Evolutionary conservation across 2,329 filamentous ascomycete genomes (phyloP).

Genomic region (Clathrospora elynae): DNA sequence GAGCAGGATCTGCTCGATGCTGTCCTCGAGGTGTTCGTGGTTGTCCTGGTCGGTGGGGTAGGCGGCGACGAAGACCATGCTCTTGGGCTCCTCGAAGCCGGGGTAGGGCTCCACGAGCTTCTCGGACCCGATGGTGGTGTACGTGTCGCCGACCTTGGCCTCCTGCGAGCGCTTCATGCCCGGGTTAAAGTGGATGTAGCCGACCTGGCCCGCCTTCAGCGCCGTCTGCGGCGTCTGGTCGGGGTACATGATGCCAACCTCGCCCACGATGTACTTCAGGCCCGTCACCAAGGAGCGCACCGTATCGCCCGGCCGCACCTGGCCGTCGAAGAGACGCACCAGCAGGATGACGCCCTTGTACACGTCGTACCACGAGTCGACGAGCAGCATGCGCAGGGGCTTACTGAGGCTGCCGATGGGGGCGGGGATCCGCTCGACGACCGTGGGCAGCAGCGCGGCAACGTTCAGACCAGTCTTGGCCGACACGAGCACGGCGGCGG

Average conservation of each 20-base stretch:
- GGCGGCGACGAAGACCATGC: constrained; percentile 98
- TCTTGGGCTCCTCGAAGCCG: constrained; percentile 95
- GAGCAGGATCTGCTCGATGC: constrained; percentile 88
- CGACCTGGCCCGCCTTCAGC: constrained; percentile 89
- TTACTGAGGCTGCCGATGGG: constrained; percentile 74
- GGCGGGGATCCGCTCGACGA: constrained; percentile 82
- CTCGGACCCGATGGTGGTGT: constrained; percentile 80
- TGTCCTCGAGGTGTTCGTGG: constrained; percentile 86
- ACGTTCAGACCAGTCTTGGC: constrained; percentile 95
- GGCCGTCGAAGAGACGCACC: constrained; percentile 88
- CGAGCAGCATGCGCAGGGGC: constrained; percentile 81
- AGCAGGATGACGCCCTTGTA: constrained; percentile 93
- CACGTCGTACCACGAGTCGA: constrained; percentile 98
- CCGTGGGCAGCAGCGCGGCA: constrained; percentile 76
- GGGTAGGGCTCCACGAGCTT: constrained; percentile 78
- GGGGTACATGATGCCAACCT: constrained; percentile 96
- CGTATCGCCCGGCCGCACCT: constrained; percentile 79
- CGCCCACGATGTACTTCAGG: constrained; percentile 88
- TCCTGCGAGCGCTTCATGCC: constrained; percentile 98
- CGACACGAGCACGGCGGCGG: constrained; percentile 77
- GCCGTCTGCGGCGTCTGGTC: constrained; percentile 79
- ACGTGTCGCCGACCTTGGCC: constrained; percentile 94
- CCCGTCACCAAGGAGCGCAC: constrained; percentile 88
- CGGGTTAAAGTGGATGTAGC: constrained; percentile 96
- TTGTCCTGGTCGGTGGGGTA: constrained; percentile 92